A percentile compares a stretch with the other conserved stretches of the same genome.
Conservation (phyloP, 2,329 filamentous ascomycete species). For the Aspergillus brunneoviolaceus region DNA sequence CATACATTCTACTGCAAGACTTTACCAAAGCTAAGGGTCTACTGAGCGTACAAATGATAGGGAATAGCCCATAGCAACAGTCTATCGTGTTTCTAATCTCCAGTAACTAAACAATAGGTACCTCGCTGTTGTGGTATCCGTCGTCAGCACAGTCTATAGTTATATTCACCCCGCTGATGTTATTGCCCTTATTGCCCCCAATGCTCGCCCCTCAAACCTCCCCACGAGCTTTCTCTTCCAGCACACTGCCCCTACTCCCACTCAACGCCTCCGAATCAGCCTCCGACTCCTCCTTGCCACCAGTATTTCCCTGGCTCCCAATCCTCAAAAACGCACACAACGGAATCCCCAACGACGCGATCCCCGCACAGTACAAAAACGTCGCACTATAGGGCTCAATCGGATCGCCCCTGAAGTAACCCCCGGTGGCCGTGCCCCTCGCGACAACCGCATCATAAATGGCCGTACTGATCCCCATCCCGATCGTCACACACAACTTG, state of each 20-base stretch:
- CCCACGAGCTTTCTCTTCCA: background rate
- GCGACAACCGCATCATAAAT: constrained; percentile 33
- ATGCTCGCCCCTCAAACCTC: background rate
- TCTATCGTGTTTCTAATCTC: no score
- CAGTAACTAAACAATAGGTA: no score
- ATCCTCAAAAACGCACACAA: constrained; percentile 4
- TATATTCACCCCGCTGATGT: no score
- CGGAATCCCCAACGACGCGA: background rate
- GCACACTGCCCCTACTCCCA: background rate
- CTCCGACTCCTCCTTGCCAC: background rate
- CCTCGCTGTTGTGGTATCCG: no score
- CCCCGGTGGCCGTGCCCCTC: background rate
- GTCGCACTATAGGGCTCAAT: constrained; percentile 5
- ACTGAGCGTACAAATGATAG: no score
- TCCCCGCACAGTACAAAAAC: constrained; percentile 1
- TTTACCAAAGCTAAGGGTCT: no score
- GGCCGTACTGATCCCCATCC: constrained; percentile 46
- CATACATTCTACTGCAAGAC: no score
- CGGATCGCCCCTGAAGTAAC: constrained; percentile 1
- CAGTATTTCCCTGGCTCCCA: background rate
- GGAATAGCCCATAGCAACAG: no score
- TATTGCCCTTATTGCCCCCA: no score
- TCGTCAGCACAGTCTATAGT: no score
- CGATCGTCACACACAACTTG: constrained; percentile 59
- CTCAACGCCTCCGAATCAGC: background rate